phyloP scores from a whole-genome alignment of 1,139 yeast species.

The Hansenula anomala region DNA sequence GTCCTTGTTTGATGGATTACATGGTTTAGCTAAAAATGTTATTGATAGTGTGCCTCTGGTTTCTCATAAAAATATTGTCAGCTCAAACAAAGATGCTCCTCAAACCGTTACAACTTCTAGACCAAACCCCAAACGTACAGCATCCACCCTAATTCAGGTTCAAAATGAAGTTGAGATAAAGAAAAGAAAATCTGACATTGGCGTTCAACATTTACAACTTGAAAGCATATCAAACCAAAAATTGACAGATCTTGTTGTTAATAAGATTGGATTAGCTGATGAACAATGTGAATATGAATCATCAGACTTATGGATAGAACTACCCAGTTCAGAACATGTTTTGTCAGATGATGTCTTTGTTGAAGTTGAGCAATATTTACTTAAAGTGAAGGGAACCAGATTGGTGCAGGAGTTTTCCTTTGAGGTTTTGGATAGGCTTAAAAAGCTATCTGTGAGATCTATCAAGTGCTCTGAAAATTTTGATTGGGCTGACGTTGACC shows the following conservation, averaged over 20 bases:
- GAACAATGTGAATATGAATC: constrained; percentile 19
- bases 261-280: constrained; percentile 15
- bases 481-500: constrained; percentile 14
- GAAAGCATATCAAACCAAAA: constrained; percentile 8
- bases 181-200: constrained; percentile 15
- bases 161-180: constrained; percentile 5
- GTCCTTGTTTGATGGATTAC: constrained; percentile 17
- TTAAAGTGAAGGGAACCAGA: constrained; percentile 14
- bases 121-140: background rate
- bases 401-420: constrained; percentile 16
- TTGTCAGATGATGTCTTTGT: constrained; percentile 14
- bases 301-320: constrained; percentile 20
- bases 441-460: constrained; percentile 21
- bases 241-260: constrained; percentile 7
- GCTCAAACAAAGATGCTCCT: too few relatives aligned
- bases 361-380: constrained; percentile 19
- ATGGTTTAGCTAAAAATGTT: constrained; percentile 10
- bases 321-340: constrained; percentile 15
- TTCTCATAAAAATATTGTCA: background rate
- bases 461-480: constrained; percentile 20
- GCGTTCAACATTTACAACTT: constrained; percentile 13
- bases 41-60: constrained; percentile 6
- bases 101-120: too few relatives aligned
- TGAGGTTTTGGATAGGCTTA: constrained; percentile 23
- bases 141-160: background rate